A percentile compares a stretch with the other conserved stretches of the same genome.
Evolutionary conservation across 768 basidiomycete genomes (phyloP).

Genomic region (Zangia roseola): DNA sequence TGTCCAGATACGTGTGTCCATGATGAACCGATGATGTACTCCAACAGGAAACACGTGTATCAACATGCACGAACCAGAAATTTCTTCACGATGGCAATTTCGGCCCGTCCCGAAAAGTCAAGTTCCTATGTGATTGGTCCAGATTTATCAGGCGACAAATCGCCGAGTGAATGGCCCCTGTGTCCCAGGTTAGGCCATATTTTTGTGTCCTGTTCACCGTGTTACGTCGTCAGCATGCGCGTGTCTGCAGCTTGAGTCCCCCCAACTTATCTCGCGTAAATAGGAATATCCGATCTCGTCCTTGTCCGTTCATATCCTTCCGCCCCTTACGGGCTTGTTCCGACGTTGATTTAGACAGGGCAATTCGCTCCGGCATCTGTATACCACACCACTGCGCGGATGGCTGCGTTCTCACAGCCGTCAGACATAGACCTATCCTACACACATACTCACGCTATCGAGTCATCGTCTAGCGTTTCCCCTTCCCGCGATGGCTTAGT

Average conservation of each 20-base stretch:
- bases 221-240: conserved; percentile 30
- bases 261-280: conserved; percentile 21
- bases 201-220: conserved; percentile 4
- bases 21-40: conserved; percentile 11
- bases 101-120: conserved; percentile 8
- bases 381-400: not conserved
- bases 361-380: conserved; percentile 5
- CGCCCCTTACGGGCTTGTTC: conserved; percentile 2
- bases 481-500: conserved; percentile 19
- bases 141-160: conserved; percentile 18
- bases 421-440: not conserved
- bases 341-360: conserved; percentile 3
- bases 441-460: conserved; percentile 12
- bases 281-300: conserved; percentile 12
- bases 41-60: conserved; percentile 25
- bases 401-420: conserved; percentile 16
- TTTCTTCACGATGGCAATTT: conserved; percentile 6
- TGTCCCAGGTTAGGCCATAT: conserved; percentile 13
- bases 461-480: conserved; percentile 1
- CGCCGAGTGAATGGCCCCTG: conserved; percentile 17
- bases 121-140: conserved; percentile 13
- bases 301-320: conserved; percentile 14
- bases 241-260: not conserved
- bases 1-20: conserved; percentile 16
- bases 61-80: conserved; percentile 11